Evolutionary conservation across 225 moss, liverwort and hornwort genomes (phyloP).

Genomic region (Pleurozium schreberi): DNA sequence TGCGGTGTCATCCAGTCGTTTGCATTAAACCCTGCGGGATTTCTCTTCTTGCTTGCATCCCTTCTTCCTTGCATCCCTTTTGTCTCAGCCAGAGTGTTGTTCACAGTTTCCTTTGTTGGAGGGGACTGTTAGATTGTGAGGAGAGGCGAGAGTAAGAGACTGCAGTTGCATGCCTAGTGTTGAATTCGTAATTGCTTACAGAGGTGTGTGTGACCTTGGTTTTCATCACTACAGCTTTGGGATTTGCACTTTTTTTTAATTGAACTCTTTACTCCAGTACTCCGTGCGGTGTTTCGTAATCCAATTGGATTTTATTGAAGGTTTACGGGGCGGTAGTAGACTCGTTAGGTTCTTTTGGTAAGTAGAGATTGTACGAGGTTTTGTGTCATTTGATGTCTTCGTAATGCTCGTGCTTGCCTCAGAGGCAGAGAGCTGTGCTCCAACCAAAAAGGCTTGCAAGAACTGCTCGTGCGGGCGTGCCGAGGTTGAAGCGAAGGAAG

Average conservation of each 20-base stretch:
- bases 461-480: slow-evolving; percentile 96
- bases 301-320: background rate
- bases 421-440: slow-evolving; percentile 80
- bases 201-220: background rate
- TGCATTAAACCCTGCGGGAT: background rate
- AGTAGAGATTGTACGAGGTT: background rate
- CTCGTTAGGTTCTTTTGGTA: background rate
- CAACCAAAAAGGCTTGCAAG: slow-evolving; percentile 85
- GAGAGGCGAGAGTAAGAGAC: background rate
- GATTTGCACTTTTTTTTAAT: background rate
- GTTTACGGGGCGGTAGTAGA: background rate
- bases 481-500: slow-evolving; percentile 61
- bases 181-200: background rate
- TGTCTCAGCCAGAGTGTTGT: background rate
- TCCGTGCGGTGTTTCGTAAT: background rate
- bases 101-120: background rate
- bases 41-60: background rate
- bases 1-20: background rate
- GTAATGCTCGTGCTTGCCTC: background rate
- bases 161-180: background rate
- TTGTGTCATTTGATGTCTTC: background rate
- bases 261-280: background rate
- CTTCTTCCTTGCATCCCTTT: background rate
- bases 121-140: background rate
- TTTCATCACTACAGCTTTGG: background rate